Evolutionary conservation across 2,329 filamentous ascomycete genomes (phyloP).

Genomic region (Colletotrichum paranaense): DNA sequence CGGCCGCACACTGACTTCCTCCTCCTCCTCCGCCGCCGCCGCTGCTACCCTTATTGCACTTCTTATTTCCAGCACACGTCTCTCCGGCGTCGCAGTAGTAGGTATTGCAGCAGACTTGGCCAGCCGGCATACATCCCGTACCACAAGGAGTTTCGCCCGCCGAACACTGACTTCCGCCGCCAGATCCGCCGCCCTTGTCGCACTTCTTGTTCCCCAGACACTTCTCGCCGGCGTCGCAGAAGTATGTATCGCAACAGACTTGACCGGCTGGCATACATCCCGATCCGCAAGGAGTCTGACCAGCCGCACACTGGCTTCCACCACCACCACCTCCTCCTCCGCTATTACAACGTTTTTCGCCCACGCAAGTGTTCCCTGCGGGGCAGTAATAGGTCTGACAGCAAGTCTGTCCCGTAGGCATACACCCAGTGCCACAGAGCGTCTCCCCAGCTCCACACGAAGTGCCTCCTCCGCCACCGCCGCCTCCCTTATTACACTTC

Average conservation of each 20-base stretch:
- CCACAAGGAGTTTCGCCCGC: constrained; percentile 38
- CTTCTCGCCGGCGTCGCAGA: constrained; percentile 35
- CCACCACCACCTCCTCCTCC: no score
- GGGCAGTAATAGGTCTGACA: no score
- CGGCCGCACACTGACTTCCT: no score
- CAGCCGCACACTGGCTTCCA: constrained; percentile 9
- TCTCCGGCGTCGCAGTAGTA: constrained; percentile 37
- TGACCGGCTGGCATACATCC: constrained; percentile 43
- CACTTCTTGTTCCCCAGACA: constrained; percentile 25
- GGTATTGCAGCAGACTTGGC: constrained; percentile 41
- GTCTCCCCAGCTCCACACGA: no score
- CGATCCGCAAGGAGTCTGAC: constrained; percentile 38
- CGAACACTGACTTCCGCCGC: constrained; percentile 6
- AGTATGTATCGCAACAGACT: constrained; percentile 41
- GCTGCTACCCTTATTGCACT: not conserved
- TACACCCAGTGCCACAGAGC: no score
- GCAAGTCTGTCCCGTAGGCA: no score
- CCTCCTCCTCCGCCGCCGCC: no score
- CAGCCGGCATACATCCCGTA: constrained; percentile 43
- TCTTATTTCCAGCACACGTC: constrained; percentile 17
- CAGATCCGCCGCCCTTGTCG: not conserved
- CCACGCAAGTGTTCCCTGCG: no score
- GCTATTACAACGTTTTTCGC: no score
- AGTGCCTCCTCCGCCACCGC: no score
- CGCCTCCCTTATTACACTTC: no score